A percentile compares a stretch with the other conserved stretches of the same genome.
Conservation (phyloP, 2,329 filamentous ascomycete species). For the Tolypocladium ophioglossoides region DNA sequence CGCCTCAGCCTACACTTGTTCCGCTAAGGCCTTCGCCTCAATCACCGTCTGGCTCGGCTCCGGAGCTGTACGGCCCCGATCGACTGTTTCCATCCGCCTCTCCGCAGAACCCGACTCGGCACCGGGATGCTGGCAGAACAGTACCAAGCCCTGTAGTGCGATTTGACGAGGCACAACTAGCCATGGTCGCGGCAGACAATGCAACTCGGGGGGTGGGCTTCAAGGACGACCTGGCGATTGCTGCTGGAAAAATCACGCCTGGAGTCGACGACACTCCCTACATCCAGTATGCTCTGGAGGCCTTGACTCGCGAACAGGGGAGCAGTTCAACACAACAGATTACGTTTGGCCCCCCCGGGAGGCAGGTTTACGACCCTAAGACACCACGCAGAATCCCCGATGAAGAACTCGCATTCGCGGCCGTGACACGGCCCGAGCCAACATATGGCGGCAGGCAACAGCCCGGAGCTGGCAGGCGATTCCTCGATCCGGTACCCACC, state of each 20-base stretch:
- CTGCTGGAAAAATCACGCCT: slow-evolving; percentile 52
- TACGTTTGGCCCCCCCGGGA: slow-evolving; percentile 27
- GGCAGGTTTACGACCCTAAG: slow-evolving; percentile 19
- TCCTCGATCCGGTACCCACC: background rate
- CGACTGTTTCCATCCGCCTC: slow-evolving; percentile 19
- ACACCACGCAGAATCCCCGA: slow-evolving; percentile 9
- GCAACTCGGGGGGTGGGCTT: slow-evolving; percentile 26
- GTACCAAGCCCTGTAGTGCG: slow-evolving; percentile 14
- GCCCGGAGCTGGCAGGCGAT: background rate
- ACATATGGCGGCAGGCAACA: background rate
- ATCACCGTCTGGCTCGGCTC: slow-evolving; percentile 26
- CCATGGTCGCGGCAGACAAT: slow-evolving; percentile 26
- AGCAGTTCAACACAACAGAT: slow-evolving; percentile 43
- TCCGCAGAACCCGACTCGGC: slow-evolving; percentile 13
- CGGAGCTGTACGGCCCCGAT: slow-evolving; percentile 34
- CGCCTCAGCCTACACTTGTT: slow-evolving; percentile 23
- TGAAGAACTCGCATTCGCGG: slow-evolving; percentile 2
- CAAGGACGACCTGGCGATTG: slow-evolving; percentile 41
- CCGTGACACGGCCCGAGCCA: background rate
- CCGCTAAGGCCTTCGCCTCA: slow-evolving; percentile 17
- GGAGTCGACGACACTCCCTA: slow-evolving; percentile 78
- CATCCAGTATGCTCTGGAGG: slow-evolving; percentile 81
- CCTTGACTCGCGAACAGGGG: slow-evolving; percentile 66
- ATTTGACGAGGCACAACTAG: slow-evolving; percentile 28
- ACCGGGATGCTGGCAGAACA: slow-evolving; percentile 1